phyloP scores from a whole-genome alignment of 2,329 filamentous ascomycete species.

The Torrubiella hemipterigena region DNA sequence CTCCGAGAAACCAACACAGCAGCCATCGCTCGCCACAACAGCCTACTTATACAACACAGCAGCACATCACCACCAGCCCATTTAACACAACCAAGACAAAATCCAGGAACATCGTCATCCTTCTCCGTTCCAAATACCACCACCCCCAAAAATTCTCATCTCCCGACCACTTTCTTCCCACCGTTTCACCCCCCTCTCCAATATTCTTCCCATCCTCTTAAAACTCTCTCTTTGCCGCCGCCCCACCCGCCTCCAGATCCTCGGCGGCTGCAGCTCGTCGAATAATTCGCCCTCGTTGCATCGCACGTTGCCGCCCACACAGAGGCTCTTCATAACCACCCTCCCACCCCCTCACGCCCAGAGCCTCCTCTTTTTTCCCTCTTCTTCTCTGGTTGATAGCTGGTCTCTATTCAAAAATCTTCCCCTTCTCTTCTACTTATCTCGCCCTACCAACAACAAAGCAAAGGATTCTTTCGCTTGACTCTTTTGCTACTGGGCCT shows the following conservation, averaged over 20 bases:
- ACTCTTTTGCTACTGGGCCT: background rate
- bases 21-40: too few relatives aligned
- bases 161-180: too few relatives aligned
- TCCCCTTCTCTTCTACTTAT: slow-evolving; percentile 22
- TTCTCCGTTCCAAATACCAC: too few relatives aligned
- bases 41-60: too few relatives aligned
- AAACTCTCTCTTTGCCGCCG: too few relatives aligned
- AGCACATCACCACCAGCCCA: too few relatives aligned
- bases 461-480: background rate
- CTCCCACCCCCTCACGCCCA: slow-evolving; percentile 26
- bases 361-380: slow-evolving; percentile 17
- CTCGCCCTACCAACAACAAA: slow-evolving; percentile 13
- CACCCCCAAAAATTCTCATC: too few relatives aligned
- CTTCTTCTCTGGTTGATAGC: slow-evolving; percentile 37
- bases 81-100: too few relatives aligned
- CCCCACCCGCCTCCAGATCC: slow-evolving; percentile 14
- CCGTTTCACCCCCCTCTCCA: too few relatives aligned
- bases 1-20: too few relatives aligned
- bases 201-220: too few relatives aligned
- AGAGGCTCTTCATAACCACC: slow-evolving; percentile 41
- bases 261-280: slow-evolving; percentile 22
- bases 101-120: too few relatives aligned
- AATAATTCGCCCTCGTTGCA: slow-evolving; percentile 17
- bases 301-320: slow-evolving; percentile 16
- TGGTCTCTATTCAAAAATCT: slow-evolving; percentile 36